Percentiles rank a stretch among this genome's conserved stretches.
phyloP scores from a whole-genome alignment of 2,329 filamentous ascomycete species.

The Cadophora malorum region DNA sequence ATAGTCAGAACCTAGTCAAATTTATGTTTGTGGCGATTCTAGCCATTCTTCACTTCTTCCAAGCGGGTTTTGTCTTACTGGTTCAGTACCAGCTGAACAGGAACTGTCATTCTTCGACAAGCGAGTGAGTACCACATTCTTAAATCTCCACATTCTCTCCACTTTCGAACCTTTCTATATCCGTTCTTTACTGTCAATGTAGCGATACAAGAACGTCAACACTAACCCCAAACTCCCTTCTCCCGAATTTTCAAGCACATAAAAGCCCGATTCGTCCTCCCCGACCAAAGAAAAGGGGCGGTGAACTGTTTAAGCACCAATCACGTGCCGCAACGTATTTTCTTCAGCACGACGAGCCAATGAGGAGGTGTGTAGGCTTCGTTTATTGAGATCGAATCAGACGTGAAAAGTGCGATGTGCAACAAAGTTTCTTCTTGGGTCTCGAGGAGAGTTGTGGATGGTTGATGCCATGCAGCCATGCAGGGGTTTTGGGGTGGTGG shows the following conservation, averaged over 20 bases:
- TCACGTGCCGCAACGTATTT: conserved; percentile 15
- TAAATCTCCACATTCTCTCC: too few species aligned
- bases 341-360: neutral
- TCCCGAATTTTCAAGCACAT: neutral
- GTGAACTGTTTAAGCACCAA: conserved; percentile 5
- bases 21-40: too few species aligned
- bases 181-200: neutral
- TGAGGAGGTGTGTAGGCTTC: neutral
- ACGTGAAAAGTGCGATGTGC: conserved; percentile 14
- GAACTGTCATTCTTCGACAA: too few species aligned
- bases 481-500: conserved; percentile 8
- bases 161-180: too few species aligned
- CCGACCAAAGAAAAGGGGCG: neutral
- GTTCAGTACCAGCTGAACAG: too few species aligned
- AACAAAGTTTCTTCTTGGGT: neutral
- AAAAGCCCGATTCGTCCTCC: conserved; percentile 7
- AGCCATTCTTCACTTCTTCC: too few species aligned
- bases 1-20: too few species aligned
- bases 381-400: conserved; percentile 16
- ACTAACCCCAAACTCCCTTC: neutral
- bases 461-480: neutral
- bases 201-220: neutral
- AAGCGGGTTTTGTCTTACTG: too few species aligned
- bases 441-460: neutral
- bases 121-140: too few species aligned